Conservation (phyloP, 805 yeast species). For the Metschnikowia arizonensis region DNA sequence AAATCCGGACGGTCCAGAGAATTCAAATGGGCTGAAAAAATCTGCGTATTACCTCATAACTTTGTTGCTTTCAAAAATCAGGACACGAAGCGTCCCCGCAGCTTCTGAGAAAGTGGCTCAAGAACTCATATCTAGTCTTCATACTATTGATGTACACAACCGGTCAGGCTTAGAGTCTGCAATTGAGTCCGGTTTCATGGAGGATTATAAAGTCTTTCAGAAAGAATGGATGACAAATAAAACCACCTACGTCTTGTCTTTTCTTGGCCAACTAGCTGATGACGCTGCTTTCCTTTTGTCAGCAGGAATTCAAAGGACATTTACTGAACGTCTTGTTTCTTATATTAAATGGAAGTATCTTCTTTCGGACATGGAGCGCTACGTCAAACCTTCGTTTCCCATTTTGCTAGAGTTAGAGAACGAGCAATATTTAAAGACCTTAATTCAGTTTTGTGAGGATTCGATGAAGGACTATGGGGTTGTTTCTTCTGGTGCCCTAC, state of each 20-base stretch:
- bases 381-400: slow-evolving; percentile 22
- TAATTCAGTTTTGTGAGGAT: slow-evolving; percentile 16
- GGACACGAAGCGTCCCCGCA: neutral
- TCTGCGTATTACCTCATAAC: neutral
- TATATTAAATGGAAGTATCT: slow-evolving; percentile 31
- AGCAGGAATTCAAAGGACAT: slow-evolving; percentile 12
- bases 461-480: slow-evolving; percentile 20
- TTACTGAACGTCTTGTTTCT: slow-evolving; percentile 18
- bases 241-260: slow-evolving; percentile 11
- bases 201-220: slow-evolving; percentile 17
- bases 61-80: neutral
- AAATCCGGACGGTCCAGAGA: neutral
- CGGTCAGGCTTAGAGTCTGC: slow-evolving; percentile 13
- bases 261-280: slow-evolving; percentile 8
- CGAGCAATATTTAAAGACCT: neutral
- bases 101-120: neutral
- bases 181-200: slow-evolving; percentile 12
- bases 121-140: slow-evolving; percentile 1
- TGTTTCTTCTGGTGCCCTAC: slow-evolving; percentile 20
- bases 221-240: slow-evolving; percentile 16
- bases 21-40: neutral
- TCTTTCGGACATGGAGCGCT: slow-evolving; percentile 23
- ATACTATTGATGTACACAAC: slow-evolving; percentile 16
- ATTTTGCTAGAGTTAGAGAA: slow-evolving; percentile 13
- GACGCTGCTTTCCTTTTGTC: slow-evolving; percentile 13